These are phyloP conservation scores for Hypoxylon lenormandii DNA, from an alignment of 495 filamentous ascomycete species.

Conservation along the genomic window DNA sequence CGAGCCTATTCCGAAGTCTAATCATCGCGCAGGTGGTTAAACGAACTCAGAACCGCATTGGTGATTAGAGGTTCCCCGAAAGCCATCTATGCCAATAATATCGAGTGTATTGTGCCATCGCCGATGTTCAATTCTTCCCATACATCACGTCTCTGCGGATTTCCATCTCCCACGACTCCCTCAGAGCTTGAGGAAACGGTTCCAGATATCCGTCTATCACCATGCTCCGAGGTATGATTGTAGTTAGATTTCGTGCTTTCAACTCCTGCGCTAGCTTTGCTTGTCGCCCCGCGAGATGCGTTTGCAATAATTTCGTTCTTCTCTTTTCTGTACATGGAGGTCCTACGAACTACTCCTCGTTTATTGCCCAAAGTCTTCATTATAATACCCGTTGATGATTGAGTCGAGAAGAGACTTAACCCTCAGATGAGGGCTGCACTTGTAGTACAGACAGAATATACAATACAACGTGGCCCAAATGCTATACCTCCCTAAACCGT, in stretches of 20 bases:
- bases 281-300: too few relatives aligned
- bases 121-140: too few relatives aligned
- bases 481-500: constrained; percentile 28
- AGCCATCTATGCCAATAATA: too few relatives aligned
- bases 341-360: background rate
- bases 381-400: background rate
- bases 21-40: background rate
- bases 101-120: too few relatives aligned
- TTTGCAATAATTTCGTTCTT: background rate
- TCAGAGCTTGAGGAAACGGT: background rate
- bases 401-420: constrained; percentile 43
- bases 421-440: constrained; percentile 13
- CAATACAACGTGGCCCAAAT: constrained; percentile 25
- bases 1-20: background rate
- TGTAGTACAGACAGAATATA: constrained; percentile 25
- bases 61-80: too few relatives aligned
- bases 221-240: background rate
- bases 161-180: too few relatives aligned
- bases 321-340: background rate
- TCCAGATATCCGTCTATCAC: background rate
- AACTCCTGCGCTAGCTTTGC: background rate
- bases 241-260: background rate
- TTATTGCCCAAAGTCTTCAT: constrained; percentile 2
- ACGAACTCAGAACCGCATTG: too few relatives aligned
- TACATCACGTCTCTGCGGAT: too few relatives aligned